phyloP scores from a whole-genome alignment of 2,329 filamentous ascomycete species.

The Tetracladium maxilliforme region DNA sequence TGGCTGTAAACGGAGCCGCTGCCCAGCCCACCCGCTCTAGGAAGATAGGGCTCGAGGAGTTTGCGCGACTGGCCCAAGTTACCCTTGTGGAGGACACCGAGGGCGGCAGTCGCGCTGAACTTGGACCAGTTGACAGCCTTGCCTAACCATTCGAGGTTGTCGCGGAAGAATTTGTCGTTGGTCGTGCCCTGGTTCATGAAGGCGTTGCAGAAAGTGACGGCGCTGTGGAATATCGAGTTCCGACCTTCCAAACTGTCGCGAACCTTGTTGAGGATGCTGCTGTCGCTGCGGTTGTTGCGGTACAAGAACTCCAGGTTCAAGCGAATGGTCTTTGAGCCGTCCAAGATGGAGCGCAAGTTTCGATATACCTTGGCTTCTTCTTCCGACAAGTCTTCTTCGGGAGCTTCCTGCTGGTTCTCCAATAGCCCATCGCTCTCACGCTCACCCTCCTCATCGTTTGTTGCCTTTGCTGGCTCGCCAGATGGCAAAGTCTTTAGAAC shows the following conservation, averaged over 20 bases:
- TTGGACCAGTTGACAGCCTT: slow-evolving; percentile 99
- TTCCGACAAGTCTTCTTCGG: slow-evolving; percentile 22
- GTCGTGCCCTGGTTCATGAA: slow-evolving; percentile 99
- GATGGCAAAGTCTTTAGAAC: slow-evolving; percentile 69
- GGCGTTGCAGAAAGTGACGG: slow-evolving; percentile 92
- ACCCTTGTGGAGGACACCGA: slow-evolving; percentile 92
- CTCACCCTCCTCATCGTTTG: slow-evolving; percentile 32
- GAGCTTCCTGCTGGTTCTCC: slow-evolving; percentile 28
- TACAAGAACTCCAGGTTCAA: slow-evolving; percentile 94
- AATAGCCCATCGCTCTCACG: slow-evolving; percentile 45
- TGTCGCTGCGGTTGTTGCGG: slow-evolving; percentile 85
- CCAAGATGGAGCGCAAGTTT: slow-evolving; percentile 55
- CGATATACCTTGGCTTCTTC: slow-evolving; percentile 40
- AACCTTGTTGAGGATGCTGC: slow-evolving; percentile 88
- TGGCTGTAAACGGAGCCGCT: slow-evolving; percentile 88
- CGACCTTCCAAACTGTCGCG: slow-evolving; percentile 89
- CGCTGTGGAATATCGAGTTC: slow-evolving; percentile 97
- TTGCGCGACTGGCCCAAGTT: slow-evolving; percentile 90
- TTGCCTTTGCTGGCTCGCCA: slow-evolving; percentile 21
- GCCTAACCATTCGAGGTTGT: slow-evolving; percentile 94
- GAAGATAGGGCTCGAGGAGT: slow-evolving; percentile 86
- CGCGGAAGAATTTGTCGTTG: slow-evolving; percentile 95
- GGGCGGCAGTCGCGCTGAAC: slow-evolving; percentile 89
- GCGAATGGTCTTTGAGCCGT: slow-evolving; percentile 86
- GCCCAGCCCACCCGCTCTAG: slow-evolving; percentile 57